Evolutionary conservation across 2,329 filamentous ascomycete genomes (phyloP), one percentile per base, ranked within the genome.

Genomic region (Fusarium gaditjirri): DNA sequence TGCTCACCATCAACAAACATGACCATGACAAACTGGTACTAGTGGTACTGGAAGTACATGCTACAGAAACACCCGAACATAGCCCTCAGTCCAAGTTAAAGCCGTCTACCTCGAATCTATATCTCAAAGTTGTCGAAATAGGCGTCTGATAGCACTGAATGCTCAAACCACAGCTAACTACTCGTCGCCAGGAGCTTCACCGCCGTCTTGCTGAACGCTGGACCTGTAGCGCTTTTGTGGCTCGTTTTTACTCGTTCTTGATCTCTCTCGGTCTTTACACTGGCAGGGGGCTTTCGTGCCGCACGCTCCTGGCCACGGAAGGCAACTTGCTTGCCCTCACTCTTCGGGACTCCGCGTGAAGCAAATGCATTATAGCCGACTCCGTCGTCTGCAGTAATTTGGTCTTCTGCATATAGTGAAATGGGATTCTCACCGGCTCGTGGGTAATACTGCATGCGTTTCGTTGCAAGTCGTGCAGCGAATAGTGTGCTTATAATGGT

Each of bases 1-100:
- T 81, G 81, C 85, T 85, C 85, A 85, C 49, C 44, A 50, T 42
- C 38, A 52, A 19, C 63, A 31, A 66, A 46, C 19, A 21, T 8
- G 38, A 33, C 65, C 49, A 68, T 46, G 23, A 65, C 64, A 36
- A 68, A 68, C 21, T 38, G 35, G 65, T 67, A 31, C 58, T 67
- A 67, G 64, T 33, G 53, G 31, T 23, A 27, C 25, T 41, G 12
- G 19, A 11, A 33, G 13, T 29, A 21, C 25, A 19, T 38, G n/a
- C 56, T n/a, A 33, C 46, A 14, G n/a, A 33, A 49, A 50, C 29
- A 50, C 29, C 29, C 16, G 44, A 31, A 49, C 44, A 23, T 31
- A 49, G 21, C 27, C 44, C 29, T 5, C 25, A 25, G 25, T 25
- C 25, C 25, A 25, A 25, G 25, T 25, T 25, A 25, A 25, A 25